Evolutionary conservation across 148 eudicot species (phyloP), one percentile per base, ranked within the genome.

Genomic region (Spergularia marina): DNA sequence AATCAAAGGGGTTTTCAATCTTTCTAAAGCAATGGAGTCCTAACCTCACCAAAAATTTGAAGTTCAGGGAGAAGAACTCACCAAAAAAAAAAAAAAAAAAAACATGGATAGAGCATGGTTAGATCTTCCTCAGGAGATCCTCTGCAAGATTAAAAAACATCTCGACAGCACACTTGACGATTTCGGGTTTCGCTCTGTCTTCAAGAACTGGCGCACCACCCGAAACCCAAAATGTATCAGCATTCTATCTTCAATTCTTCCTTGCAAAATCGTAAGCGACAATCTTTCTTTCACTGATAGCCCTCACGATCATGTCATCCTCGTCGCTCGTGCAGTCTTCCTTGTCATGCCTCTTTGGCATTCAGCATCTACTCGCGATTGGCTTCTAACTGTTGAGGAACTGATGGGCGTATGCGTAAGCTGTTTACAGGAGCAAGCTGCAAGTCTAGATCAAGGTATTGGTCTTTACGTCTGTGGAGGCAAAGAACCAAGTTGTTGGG

Each of bases 251-350:
- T 63, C 55, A 23, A 21, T 15, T 15, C 57, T 75, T 0, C 60
- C 70, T 13, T 16, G 36, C 4, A 17, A 9, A 8, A 61, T 60
- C 10, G 16, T 68, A 20, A 62, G 51, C 20, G 18, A 36, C 30
- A 41, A 13, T 41, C 77, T 75, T 21, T 71, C 77, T 9, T 65
- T 64, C n/a, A 18, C 61, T 51, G 53, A 51, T 9, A 21, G 53
- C 14, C 54, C 3, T 12, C 4, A 53, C 8, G 44, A 36, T 6
- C 12, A 10, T 2, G 0, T 71, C 15, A 34, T 10, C 2, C 60
- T 75, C 17, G n/a, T 75, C 12, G 77, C 77, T 17, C 41, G 62
- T 53, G 39, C 71, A 11, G 71, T 65, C 10, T 63, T 65, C 65
- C 62, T 53, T 10, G 51, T 75, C 12, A 44, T 65, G 39, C 77